Evolutionary conservation across 139 green algal genomes (phyloP).

Genomic region (Micractinium sp.): DNA sequence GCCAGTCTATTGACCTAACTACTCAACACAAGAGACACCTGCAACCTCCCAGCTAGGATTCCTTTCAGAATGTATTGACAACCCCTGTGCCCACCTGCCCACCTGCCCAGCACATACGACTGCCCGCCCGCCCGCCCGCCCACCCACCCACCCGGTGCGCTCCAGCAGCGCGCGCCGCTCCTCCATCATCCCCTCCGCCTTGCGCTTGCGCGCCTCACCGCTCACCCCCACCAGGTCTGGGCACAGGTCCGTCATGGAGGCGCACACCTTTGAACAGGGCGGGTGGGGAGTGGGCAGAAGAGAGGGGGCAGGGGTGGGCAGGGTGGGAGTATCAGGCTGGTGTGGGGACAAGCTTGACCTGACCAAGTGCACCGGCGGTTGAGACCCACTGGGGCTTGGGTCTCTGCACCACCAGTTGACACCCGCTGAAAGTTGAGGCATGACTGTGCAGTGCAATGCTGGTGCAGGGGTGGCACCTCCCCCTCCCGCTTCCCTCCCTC

Average conservation of each 20-base stretch:
- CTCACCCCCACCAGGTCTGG: slow-evolving; percentile 10
- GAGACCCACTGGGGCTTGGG: too few relatives aligned
- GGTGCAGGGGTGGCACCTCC: not conserved
- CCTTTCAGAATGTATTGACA: too few relatives aligned
- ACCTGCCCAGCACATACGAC: too few relatives aligned
- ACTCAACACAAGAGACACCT: not conserved
- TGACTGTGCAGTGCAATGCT: not conserved
- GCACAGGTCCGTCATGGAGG: slow-evolving; percentile 27
- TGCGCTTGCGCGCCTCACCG: slow-evolving; percentile 4
- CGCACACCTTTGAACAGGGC: not conserved
- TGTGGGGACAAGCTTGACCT: too few relatives aligned
- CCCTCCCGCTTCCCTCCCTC: too few relatives aligned
- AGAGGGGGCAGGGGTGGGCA: not conserved
- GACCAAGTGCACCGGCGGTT: too few relatives aligned
- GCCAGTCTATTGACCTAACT: not conserved
- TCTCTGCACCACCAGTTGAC: too few relatives aligned
- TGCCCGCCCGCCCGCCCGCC: not conserved
- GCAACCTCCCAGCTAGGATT: not conserved
- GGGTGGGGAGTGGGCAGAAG: not conserved
- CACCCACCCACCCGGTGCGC: slow-evolving; percentile 4
- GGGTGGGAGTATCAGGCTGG: too few relatives aligned
- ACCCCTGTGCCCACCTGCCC: not conserved
- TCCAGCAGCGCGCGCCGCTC: slow-evolving; percentile 9
- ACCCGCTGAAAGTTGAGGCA: too few relatives aligned
- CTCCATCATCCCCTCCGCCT: not conserved